Evolutionary conservation across 169 alveolate species (phyloP).

Genomic region (Cryptosporidium ubiquitum): DNA sequence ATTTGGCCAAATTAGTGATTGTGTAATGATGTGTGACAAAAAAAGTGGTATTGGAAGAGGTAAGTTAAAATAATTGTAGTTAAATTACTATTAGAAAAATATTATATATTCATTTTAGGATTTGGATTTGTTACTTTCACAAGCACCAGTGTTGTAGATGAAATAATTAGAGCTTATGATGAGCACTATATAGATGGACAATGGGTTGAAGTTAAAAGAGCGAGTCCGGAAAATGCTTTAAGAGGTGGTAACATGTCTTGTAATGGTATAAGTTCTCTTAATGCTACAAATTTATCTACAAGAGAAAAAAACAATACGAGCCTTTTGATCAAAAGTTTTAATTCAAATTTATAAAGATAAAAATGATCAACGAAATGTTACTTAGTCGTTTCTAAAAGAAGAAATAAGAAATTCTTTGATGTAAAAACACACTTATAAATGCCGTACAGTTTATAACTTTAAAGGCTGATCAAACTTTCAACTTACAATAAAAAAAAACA

Average conservation of each 20-base stretch:
- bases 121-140: conserved; percentile 90
- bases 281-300: conserved; percentile 42
- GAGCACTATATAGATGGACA: conserved; percentile 85
- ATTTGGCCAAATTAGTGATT: conserved; percentile 89
- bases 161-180: conserved; percentile 83
- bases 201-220: conserved; percentile 91
- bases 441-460: not conserved
- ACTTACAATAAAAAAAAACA: not conserved
- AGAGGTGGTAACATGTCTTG: conserved; percentile 55
- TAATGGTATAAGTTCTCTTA: conserved; percentile 31
- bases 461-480: not conserved
- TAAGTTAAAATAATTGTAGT: too few species aligned
- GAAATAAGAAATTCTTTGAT: too few species aligned
- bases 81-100: too few species aligned
- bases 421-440: too few species aligned
- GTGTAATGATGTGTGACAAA: conserved; percentile 88
- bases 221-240: conserved; percentile 82
- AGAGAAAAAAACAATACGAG: conserved; percentile 30
- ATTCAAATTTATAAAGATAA: conserved; percentile 38
- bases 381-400: too few species aligned
- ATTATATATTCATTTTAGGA: too few species aligned
- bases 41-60: conserved; percentile 90
- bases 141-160: conserved; percentile 83
- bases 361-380: not conserved
- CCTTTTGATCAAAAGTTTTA: conserved; percentile 52